Evolutionary conservation across 768 basidiomycete genomes (phyloP).

Genomic region (Tylopilus balloui): DNA sequence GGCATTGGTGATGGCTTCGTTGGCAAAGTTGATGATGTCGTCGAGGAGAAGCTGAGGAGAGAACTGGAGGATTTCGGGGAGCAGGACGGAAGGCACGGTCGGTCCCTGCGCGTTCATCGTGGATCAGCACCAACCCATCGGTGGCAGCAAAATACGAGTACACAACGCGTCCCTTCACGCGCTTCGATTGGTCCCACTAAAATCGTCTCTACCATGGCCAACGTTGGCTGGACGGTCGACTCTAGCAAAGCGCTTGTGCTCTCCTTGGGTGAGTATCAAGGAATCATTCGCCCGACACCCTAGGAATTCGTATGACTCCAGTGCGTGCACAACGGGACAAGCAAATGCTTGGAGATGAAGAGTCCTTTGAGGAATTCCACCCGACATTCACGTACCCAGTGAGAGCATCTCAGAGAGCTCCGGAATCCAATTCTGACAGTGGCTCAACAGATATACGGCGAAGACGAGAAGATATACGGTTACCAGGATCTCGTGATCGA

Average conservation of each 20-base stretch:
- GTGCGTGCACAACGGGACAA: constrained; percentile 71
- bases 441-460: constrained; percentile 75
- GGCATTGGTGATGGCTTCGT: constrained; percentile 72
- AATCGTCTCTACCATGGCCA: constrained; percentile 16
- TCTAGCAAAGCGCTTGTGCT: constrained; percentile 74
- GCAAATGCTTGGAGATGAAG: constrained; percentile 49
- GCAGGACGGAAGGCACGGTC: constrained; percentile 23
- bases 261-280: constrained; percentile 54
- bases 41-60: constrained; percentile 82
- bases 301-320: constrained; percentile 25
- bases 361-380: constrained; percentile 65
- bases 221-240: constrained; percentile 66
- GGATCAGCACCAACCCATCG: constrained; percentile 2
- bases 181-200: background rate
- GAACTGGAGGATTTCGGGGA: constrained; percentile 67
- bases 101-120: constrained; percentile 28
- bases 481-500: constrained; percentile 82
- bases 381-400: constrained; percentile 95
- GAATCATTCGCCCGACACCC: background rate
- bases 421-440: constrained; percentile 5
- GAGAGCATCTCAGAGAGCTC: constrained; percentile 22
- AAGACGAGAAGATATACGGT: constrained; percentile 95
- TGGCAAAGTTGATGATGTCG: constrained; percentile 79
- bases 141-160: constrained; percentile 17
- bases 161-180: constrained; percentile 24